phyloP scores from a whole-genome alignment of 305 asterid species.

The Fraxinus albicans region DNA sequence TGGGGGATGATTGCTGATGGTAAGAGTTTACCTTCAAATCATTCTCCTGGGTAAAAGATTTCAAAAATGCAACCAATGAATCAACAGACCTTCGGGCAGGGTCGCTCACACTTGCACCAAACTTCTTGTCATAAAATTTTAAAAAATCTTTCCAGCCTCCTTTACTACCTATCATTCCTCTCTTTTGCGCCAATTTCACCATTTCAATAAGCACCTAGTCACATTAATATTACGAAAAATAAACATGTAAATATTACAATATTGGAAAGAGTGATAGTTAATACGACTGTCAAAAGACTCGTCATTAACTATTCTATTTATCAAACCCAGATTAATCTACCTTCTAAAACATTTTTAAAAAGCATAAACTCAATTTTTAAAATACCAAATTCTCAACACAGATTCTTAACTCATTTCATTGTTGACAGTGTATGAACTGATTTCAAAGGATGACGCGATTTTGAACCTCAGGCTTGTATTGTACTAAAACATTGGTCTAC shows the following conservation, averaged over 20 bases:
- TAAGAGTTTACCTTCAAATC: constrained; percentile 55
- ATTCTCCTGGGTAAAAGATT: constrained; percentile 46
- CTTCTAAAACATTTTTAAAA: neutral
- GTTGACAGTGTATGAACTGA: neutral
- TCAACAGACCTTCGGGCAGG: constrained; percentile 74
- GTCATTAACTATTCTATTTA: neutral
- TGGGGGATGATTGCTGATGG: neutral
- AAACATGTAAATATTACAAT: neutral
- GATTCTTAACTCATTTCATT: neutral
- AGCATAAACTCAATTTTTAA: neutral
- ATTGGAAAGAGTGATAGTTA: neutral
- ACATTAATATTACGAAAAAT: neutral
- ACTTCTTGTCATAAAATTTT: constrained; percentile 57
- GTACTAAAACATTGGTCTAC: neutral
- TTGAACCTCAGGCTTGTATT: neutral
- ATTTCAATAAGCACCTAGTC: constrained; percentile 72
- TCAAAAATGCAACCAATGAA: constrained; percentile 58
- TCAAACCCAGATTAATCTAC: neutral
- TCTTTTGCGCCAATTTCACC: constrained; percentile 83
- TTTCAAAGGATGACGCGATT: neutral
- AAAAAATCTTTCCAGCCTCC: constrained; percentile 91
- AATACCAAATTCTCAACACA: neutral
- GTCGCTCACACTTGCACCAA: constrained; percentile 81
- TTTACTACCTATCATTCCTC: constrained; percentile 64
- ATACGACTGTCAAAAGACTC: neutral